Evolutionary conservation across 768 basidiomycete genomes (phyloP), one percentile per base, ranked within the genome.

Genomic region (Termitomyces sp.): DNA sequence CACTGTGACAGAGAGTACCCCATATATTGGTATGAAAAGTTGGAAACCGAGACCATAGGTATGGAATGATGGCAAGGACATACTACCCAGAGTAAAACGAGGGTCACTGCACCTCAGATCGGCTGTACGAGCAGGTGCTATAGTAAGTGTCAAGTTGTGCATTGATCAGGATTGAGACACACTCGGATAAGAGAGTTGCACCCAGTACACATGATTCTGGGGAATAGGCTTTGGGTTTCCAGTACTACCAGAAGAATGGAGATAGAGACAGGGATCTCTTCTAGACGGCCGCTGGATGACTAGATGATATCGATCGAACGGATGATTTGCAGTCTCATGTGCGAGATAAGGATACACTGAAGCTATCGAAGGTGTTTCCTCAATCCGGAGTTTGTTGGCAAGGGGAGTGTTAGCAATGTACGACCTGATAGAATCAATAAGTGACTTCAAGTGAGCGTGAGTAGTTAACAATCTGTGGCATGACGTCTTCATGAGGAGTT

Each of bases 151-250:
- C 16, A 28, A 12, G n/a, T 40, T 53, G 24, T 8, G 12, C 32
- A 35, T 12, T 12, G 5, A 28, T 53, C 3, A 18, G 14, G 1
- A 24, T 46, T 16, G 5, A 10, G 22, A 55, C 54, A 24, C 24
- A 55, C 44, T 36, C 1, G 54, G n/a, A 22, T 13, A 22, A 38
- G 47, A 24, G 70, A 74, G 76, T 35, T 76, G 69, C 3, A 68
- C 33, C 8, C 70, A 46, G 12, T 62, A 67, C 13, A 63, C 58
- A 44, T 73, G 67, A 0, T 69, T 73, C 33, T 75, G 68, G 2
- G 70, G 64, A 46, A 81, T 73, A 8, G 75, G 62, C 56, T 77
- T 80, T 0, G 80, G 78, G 47, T 77, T 70, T 2, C 79, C 77
- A 0, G 80, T 78, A 51, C 78, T 80, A 16, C 80, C 80, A 3